Evolutionary conservation across 2,329 filamentous ascomycete species (phyloP).

Genomic region (Zymoseptoria crescenta): DNA sequence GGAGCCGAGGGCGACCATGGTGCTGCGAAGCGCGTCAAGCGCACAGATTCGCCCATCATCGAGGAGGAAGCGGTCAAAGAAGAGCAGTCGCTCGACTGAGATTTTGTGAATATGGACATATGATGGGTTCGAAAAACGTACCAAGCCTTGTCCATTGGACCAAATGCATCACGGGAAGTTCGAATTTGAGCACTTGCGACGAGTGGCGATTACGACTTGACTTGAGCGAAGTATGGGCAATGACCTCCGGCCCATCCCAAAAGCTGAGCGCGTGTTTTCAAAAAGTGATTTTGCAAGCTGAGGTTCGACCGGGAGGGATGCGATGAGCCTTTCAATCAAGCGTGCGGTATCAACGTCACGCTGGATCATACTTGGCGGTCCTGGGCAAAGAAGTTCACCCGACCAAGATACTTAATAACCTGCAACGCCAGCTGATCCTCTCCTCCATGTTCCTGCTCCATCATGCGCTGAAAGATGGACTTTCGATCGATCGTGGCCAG

Average conservation of each 20-base stretch:
- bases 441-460: constrained; percentile 40
- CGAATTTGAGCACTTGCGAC: neutral
- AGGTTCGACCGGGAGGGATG: no score
- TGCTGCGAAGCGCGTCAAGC: neutral
- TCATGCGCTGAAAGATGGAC: constrained; percentile 24
- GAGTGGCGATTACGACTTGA: neutral
- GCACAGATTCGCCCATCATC: neutral
- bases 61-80: neutral
- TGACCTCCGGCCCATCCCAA: neutral
- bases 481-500: constrained; percentile 6
- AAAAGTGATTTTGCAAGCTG: no score
- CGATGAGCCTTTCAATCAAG: no score
- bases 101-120: neutral
- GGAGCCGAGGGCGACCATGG: neutral
- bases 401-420: constrained; percentile 41
- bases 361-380: neutral
- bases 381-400: constrained; percentile 34
- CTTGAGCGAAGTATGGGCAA: neutral
- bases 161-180: neutral
- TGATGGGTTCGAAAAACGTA: neutral
- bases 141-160: neutral
- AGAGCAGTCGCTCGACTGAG: neutral
- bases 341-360: neutral
- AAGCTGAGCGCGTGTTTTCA: no score
- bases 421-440: constrained; percentile 36